Conservation (phyloP, 768 basidiomycete species). For the Suillus americanus region DNA sequence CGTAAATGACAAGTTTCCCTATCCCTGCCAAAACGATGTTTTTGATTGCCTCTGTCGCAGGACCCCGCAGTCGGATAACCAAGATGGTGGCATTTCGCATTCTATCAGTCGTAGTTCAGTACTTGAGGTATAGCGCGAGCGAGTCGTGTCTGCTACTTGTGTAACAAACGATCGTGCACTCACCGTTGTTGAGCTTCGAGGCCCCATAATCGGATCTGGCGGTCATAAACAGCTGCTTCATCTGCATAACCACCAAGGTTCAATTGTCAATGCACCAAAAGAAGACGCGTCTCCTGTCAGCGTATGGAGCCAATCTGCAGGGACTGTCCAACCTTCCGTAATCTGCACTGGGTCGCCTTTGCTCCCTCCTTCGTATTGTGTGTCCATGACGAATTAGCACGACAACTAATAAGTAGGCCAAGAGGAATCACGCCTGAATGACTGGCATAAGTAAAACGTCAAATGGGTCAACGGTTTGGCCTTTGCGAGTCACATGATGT, state of each 20-base stretch:
- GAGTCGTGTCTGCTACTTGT: background rate
- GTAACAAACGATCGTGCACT: conserved; percentile 15
- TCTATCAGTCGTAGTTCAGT: conserved; percentile 39
- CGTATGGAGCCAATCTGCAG: background rate
- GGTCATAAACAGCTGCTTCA: conserved; percentile 88
- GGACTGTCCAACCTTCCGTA: conserved; percentile 58
- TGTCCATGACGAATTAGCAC: conserved; percentile 16
- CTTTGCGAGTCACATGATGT: background rate
- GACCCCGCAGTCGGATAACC: conserved; percentile 73
- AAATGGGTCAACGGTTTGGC: background rate
- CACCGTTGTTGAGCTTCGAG: conserved; percentile 96
- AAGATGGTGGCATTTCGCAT: conserved; percentile 94
- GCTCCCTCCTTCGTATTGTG: conserved; percentile 27
- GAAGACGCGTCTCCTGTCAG: conserved; percentile 7
- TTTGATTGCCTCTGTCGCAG: conserved; percentile 93
- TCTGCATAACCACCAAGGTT: conserved; percentile 30
- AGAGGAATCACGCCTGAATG: background rate
- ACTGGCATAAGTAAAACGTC: background rate
- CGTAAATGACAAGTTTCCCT: conserved; percentile 83
- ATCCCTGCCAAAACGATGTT: conserved; percentile 98
- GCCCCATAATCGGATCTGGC: conserved; percentile 97
- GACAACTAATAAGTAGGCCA: background rate
- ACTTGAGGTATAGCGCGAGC: conserved; percentile 11
- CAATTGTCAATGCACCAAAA: conserved; percentile 2
- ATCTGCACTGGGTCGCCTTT: conserved; percentile 46